phyloP scores from a whole-genome alignment of 129 eudicot species.

The Flaveria linearis region DNA sequence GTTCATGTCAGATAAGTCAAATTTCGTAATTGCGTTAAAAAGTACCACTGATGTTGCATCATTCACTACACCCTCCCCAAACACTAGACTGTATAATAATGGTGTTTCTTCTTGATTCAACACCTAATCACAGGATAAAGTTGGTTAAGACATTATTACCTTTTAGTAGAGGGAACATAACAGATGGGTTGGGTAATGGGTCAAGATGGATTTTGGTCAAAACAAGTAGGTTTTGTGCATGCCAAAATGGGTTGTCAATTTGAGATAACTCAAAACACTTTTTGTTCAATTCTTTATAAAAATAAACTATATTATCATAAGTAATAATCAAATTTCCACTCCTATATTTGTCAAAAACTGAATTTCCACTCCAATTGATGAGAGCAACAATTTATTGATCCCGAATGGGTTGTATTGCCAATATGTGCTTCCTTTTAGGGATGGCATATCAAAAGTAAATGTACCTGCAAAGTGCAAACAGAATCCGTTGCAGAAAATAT shows the following conservation, averaged over 20 bases:
- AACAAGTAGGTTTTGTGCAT: not conserved
- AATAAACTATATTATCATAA: not conserved
- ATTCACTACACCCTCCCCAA: constrained; percentile 94
- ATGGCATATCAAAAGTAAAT: constrained; percentile 1
- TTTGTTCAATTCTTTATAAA: not conserved
- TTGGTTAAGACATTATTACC: not conserved
- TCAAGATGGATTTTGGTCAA: not conserved
- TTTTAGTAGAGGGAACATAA: not conserved
- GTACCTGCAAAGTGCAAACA: constrained; percentile 90
- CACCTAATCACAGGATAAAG: constrained; percentile 46
- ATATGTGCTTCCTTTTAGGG: constrained; percentile 8
- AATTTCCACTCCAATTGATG: not conserved
- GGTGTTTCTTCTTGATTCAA: constrained; percentile 86
- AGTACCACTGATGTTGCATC: constrained; percentile 92
- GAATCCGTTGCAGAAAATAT: constrained; percentile 95
- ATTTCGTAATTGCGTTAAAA: constrained; percentile 65
- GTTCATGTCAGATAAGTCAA: constrained; percentile 57
- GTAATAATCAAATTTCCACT: not conserved
- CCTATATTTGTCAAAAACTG: not conserved
- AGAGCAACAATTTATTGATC: not conserved
- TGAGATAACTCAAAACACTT: not conserved
- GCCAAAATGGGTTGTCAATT: not conserved
- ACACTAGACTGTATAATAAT: constrained; percentile 70
- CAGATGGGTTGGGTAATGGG: not conserved
- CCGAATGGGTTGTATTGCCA: not conserved